Evolutionary conservation across 805 yeast species (phyloP), one percentile per base, ranked within the genome.

Genomic region (Martiniozyma abietophila): DNA sequence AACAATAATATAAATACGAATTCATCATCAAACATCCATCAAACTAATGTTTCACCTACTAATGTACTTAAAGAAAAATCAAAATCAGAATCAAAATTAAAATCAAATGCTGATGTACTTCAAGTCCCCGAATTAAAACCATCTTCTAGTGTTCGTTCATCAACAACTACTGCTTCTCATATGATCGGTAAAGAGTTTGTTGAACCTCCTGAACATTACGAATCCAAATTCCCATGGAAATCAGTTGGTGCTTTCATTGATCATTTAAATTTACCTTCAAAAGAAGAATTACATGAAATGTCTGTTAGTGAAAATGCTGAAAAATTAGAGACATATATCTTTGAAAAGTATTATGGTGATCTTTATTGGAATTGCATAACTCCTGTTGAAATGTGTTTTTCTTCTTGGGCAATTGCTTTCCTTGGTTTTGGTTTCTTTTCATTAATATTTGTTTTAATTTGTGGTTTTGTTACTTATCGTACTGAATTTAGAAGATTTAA

Each of bases 401-500:
- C 76, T 50, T 64, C 85, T 1, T 82, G 88, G 84, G 42, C 66
- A 4, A 56, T 75, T 31, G 85, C 86, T 2, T 65, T 73, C 46
- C 40, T 64, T 21, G 77, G 85, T 1, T 72, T 74, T 25, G 81
- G 89, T 4, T 51, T 82, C 47, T 67, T 80, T 52, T 70, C 81
- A 6, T 53, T 81, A 12, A 59, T 67, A 5, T 60, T 79, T 41
- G 78, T 82, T 1, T 62, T 78, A 34, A 54, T 80, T 25, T 66
- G 71, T 38, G 65, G 81, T 18, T 67, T 75, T 18, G 74, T 88
- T 1, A 79, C 78, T 11, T 82, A 81, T 55, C 67, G 80, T 36
- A 61, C 74, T 12, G 92, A 82, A 55, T 74, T 76, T 46, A 71
- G 89, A 50, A 70, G 94, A 50, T 80, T 81, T 53, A 76, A 76